phyloP scores from a whole-genome alignment of 73 alveolate species.

The Tetrahymena elliotti region DNA sequence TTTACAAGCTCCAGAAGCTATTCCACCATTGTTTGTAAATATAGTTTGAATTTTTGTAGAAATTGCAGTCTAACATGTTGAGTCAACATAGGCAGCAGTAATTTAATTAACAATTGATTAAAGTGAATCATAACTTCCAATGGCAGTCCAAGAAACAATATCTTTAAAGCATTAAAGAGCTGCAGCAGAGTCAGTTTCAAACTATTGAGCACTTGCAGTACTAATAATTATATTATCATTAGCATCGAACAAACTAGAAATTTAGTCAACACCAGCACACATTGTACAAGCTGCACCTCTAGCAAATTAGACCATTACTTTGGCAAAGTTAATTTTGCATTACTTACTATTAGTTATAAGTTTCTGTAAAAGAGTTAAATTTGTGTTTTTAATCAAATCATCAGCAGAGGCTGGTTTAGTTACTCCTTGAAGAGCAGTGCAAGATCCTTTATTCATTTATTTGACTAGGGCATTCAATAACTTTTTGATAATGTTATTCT shows the following conservation, averaged over 20 bases:
- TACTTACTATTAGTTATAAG: background rate
- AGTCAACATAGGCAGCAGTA: background rate
- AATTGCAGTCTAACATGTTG: background rate
- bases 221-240: background rate
- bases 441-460: background rate
- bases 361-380: background rate
- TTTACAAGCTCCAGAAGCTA: background rate
- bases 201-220: background rate
- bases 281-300: background rate
- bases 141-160: background rate
- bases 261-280: background rate
- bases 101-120: background rate
- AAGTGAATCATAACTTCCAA: no score
- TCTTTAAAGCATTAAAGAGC: background rate
- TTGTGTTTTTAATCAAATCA: background rate
- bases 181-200: background rate
- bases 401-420: background rate
- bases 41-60: no score
- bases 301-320: background rate
- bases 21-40: no score
- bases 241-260: background rate
- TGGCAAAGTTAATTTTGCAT: background rate
- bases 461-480: background rate
- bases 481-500: background rate
- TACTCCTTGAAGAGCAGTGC: background rate